These are phyloP conservation scores for Hawksworthiomyces lignivorus DNA, from an alignment of 2,329 filamentous ascomycete species.

Conservation along the genomic window DNA sequence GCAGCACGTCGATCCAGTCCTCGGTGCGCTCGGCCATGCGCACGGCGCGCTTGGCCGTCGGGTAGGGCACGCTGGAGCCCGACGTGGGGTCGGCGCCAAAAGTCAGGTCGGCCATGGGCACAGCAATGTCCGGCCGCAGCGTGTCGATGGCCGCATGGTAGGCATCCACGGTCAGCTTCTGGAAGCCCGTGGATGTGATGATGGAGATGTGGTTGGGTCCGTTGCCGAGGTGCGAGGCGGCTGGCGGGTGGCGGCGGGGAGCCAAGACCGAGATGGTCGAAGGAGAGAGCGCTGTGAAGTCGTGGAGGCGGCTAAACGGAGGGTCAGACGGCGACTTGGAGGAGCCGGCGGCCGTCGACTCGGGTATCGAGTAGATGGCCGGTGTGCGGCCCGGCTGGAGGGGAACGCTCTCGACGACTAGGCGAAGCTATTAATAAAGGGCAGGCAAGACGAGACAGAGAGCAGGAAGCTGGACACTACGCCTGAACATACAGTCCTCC, in stretches of 20 bases:
- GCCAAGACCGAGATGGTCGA: slow-evolving; percentile 64
- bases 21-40: slow-evolving; percentile 86
- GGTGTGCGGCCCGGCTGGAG: slow-evolving; percentile 6
- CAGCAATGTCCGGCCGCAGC: slow-evolving; percentile 72
- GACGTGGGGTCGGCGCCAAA: slow-evolving; percentile 25
- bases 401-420: slow-evolving; percentile 13
- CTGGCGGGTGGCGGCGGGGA: slow-evolving; percentile 68
- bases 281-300: slow-evolving; percentile 66
- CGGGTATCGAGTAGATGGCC: slow-evolving; percentile 10
- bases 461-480: too few relatives aligned
- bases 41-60: slow-evolving; percentile 61
- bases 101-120: slow-evolving; percentile 68
- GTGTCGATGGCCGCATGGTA: slow-evolving; percentile 58
- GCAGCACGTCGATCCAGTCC: slow-evolving; percentile 66
- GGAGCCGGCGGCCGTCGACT: neutral
- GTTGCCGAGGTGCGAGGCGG: slow-evolving; percentile 64
- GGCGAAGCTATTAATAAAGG: neutral
- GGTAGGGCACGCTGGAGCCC: slow-evolving; percentile 15
- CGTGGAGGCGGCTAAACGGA: slow-evolving; percentile 49
- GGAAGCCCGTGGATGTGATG: slow-evolving; percentile 81
- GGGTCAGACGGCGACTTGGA: neutral
- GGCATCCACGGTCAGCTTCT: slow-evolving; percentile 57
- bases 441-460: neutral
- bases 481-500: slow-evolving; percentile 84
- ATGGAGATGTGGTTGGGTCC: slow-evolving; percentile 65